Percentiles rank a stretch among this genome's conserved stretches.
phyloP scores from a whole-genome alignment of 805 yeast species.

The Candida incommunis region DNA sequence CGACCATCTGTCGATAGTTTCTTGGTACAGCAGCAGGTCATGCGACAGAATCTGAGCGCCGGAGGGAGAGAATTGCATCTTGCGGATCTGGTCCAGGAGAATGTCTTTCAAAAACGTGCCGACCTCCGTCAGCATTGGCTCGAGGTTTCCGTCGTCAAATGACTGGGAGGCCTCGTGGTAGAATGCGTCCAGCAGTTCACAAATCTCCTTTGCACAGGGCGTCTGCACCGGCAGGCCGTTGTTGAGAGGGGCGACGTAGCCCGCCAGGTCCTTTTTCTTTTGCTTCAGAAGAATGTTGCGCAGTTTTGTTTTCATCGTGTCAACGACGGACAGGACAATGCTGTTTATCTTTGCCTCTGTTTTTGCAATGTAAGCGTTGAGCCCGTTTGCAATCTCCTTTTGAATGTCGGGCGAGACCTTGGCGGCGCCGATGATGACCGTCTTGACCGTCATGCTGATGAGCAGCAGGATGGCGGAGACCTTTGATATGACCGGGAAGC shows the following conservation, averaged over 20 bases:
- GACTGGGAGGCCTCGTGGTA: constrained; percentile 26
- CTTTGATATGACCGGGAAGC: constrained; percentile 35
- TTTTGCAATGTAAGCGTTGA: constrained; percentile 44
- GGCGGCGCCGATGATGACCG: constrained; percentile 63
- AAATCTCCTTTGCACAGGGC: constrained; percentile 50
- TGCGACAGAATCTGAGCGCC: constrained; percentile 77
- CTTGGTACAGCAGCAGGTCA: constrained; percentile 25
- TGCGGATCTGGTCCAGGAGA: constrained; percentile 58
- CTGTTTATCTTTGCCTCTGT: constrained; percentile 55
- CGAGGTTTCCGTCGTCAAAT: constrained; percentile 34
- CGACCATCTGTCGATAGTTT: not conserved
- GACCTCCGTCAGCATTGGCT: constrained; percentile 35
- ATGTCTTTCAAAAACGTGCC: constrained; percentile 45
- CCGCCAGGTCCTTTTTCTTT: constrained; percentile 50
- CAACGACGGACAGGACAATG: constrained; percentile 45
- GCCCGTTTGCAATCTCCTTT: constrained; percentile 42
- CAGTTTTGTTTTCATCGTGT: constrained; percentile 37
- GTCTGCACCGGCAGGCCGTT: constrained; percentile 31
- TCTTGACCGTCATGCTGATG: constrained; percentile 58
- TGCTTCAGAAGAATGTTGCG: constrained; percentile 44
- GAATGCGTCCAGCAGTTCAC: constrained; percentile 34
- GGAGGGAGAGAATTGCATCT: constrained; percentile 58
- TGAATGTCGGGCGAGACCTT: constrained; percentile 42
- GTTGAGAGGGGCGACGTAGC: constrained; percentile 31
- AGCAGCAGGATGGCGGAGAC: constrained; percentile 45